Evolutionary conservation across 2,329 filamentous ascomycete species (phyloP), one percentile per base, ranked within the genome.

Genomic region (Aplosporella prunicola): DNA sequence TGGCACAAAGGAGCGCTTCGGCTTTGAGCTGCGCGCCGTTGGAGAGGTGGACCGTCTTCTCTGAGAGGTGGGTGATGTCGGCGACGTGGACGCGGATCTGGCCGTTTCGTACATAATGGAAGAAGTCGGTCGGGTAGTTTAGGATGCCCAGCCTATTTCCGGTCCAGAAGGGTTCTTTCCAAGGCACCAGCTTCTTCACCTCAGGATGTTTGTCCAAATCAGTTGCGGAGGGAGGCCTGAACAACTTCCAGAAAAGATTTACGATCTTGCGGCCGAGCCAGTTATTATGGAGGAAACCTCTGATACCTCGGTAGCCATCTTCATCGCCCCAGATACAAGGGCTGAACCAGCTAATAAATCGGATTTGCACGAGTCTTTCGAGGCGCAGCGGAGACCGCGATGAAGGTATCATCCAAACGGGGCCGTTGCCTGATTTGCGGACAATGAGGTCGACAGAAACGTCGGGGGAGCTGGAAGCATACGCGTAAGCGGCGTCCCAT

Each of bases 301-400:
- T 67, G 2, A 74, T 61, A 9, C 67, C 51, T 43, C 52, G 60
- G 45, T 70, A 80, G 1, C 77, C 78, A 49, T 77, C 77, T 2
- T 68, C 70, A 2, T 67, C 63, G 4, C 77, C 79, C 78, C 80
- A 88, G 9, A 80, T 69, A 51, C 81, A 87, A 0, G 83, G 82
- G 35, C 73, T 78, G 56, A 88, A 76, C 76, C 79, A 86, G 2
- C 76, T 81, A 35, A 87, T 59, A 44, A 82, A 67, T 0, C 82
- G 75, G 0, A 73, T 80, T 20, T 72, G 71, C 4, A 79, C 69
- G 5, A 85, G 67, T 48, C 78, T 74, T 56, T 85, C 80, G 0
- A 84, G 60, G 68, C 73, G 76, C 40, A 69, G 69, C 52, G 78
- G 78, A n/a, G 82, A 51, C 0, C 78, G 78, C 1, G 79, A 75